Evolutionary conservation across 352 stramenopile species (phyloP).

Genomic region (Globisporangium carolinianum): DNA sequence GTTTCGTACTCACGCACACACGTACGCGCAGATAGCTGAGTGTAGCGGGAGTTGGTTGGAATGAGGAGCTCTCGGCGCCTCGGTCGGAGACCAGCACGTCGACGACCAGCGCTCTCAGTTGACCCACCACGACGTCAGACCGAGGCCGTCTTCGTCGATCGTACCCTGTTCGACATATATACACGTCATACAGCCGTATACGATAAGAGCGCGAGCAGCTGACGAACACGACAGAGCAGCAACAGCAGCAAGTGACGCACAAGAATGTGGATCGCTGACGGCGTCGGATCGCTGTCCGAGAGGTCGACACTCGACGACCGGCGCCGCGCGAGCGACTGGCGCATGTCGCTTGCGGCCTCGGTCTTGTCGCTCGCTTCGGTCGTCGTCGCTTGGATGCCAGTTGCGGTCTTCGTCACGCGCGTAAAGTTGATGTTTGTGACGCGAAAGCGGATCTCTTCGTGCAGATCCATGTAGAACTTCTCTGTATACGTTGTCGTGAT

Average conservation of each 20-base stretch:
- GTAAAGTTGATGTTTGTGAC: constrained; percentile 88
- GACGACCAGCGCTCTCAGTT: constrained; percentile 9
- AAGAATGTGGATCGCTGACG: constrained; percentile 78
- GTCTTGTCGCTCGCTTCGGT: constrained; percentile 74
- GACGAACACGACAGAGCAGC: background rate
- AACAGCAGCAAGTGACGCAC: constrained; percentile 18
- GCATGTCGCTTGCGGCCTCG: constrained; percentile 49
- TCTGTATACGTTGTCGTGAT: constrained; percentile 19
- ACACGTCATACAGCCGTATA: background rate
- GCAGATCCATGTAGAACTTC: constrained; percentile 86
- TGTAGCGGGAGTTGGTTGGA: too few relatives aligned
- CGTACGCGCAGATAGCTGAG: too few relatives aligned
- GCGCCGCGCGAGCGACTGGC: constrained; percentile 57
- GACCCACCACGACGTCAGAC: constrained; percentile 80
- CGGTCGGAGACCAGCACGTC: too few relatives aligned
- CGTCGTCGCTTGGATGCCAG: constrained; percentile 80
- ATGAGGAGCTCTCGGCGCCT: too few relatives aligned
- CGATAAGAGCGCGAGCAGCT: background rate
- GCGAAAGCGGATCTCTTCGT: constrained; percentile 83
- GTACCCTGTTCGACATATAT: constrained; percentile 39
- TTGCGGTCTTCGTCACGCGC: constrained; percentile 83
- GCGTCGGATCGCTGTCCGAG: constrained; percentile 75
- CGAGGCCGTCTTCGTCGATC: constrained; percentile 83
- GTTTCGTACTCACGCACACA: too few relatives aligned
- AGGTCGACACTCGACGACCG: constrained; percentile 82